Base-by-base conservation (phyloP, 2,329 filamentous ascomycete species). In the Ophiostoma australiae region DNA sequence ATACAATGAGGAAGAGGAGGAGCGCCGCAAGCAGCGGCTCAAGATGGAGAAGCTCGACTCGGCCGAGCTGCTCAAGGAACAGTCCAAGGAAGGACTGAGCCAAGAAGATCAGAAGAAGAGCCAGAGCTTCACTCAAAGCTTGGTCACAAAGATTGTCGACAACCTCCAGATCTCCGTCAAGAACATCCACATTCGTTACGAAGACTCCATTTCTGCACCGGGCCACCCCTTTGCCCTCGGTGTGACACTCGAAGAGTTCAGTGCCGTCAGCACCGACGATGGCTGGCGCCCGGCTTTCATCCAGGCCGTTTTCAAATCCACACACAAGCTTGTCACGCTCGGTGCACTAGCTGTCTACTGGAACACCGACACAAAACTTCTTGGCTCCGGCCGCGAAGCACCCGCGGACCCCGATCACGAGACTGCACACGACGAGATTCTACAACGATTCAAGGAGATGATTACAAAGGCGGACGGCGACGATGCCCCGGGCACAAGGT, bases 1-100 rank as follows among this genome's bases (percentile, higher is more conserved):
- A 76, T 98, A 97, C 79, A 90, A 99, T 75, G 89, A 94, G 72
- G 92, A 94, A 13, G 95, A 99, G 77, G 95, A 99, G 80, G 92
- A 94, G 75, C 87, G 89, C 69, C 87, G 95, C 78, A 89, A 88
- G 73, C 93, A 97, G 78, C 87, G 90, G n/a, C 86, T 99, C 77
- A 99, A 99, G 83, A 97, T 99, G 88, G 95, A 99, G 81, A 97
- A 97, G 81, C 86, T 99, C 7, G 95, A 99, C 79, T 97, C 93
- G 75, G 95, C 95, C 1, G 95, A 99, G 81, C 83, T 99, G 74
- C 83, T 99, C 74, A 97, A 97, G 79, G 94, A 98, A 78, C 88
- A 91, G 69, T 96, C 91, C 73, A 89, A 90, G n/a, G 94, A 97
- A 79, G 94, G 94, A 66, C 90, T 98, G 85, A 97, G 91, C 77